Percentiles rank a stretch among this genome's conserved stretches.
Conservation (phyloP, 495 filamentous ascomycete species). For the Aspergillus panamensis region DNA sequence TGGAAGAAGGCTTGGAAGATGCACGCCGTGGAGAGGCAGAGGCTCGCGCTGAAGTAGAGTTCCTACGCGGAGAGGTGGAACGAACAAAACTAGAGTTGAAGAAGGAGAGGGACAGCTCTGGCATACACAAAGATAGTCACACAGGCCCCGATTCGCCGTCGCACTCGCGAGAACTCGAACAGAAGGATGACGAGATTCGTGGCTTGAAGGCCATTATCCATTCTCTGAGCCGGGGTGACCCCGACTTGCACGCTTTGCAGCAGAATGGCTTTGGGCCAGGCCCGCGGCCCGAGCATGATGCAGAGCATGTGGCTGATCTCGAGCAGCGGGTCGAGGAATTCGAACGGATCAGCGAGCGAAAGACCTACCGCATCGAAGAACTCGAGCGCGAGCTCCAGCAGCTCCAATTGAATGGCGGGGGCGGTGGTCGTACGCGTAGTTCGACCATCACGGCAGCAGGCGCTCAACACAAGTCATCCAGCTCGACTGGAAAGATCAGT, state of each 20-base stretch:
- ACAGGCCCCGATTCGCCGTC: constrained; percentile 50
- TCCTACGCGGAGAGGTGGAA: constrained; percentile 93
- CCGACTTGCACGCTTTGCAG: constrained; percentile 33
- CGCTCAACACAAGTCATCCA: constrained; percentile 38
- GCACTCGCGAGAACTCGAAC: constrained; percentile 70
- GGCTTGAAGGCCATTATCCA: constrained; percentile 98
- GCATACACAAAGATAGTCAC: constrained; percentile 51
- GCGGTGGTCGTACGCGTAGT: constrained; percentile 33
- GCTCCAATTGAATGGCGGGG: constrained; percentile 35
- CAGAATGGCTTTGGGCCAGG: constrained; percentile 26
- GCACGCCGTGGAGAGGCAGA: constrained; percentile 95
- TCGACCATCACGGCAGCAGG: constrained; percentile 43
- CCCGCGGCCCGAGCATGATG: constrained; percentile 26
- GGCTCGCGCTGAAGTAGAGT: constrained; percentile 93
- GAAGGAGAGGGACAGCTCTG: constrained; percentile 84
- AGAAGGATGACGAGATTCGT: constrained; percentile 94
- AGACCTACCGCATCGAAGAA: constrained; percentile 77
- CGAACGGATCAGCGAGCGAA: constrained; percentile 63
- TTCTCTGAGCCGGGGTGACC: constrained; percentile 72
- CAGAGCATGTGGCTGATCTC: constrained; percentile 45
- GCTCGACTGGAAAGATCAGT: constrained; percentile 32
- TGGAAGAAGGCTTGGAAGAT: constrained; percentile 96
- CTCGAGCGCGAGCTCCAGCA: constrained; percentile 82
- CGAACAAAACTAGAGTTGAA: constrained; percentile 85
- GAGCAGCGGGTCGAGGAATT: constrained; percentile 77